phyloP scores from a whole-genome alignment of 2,329 filamentous ascomycete genomes.

The Penicillium glabrum region DNA sequence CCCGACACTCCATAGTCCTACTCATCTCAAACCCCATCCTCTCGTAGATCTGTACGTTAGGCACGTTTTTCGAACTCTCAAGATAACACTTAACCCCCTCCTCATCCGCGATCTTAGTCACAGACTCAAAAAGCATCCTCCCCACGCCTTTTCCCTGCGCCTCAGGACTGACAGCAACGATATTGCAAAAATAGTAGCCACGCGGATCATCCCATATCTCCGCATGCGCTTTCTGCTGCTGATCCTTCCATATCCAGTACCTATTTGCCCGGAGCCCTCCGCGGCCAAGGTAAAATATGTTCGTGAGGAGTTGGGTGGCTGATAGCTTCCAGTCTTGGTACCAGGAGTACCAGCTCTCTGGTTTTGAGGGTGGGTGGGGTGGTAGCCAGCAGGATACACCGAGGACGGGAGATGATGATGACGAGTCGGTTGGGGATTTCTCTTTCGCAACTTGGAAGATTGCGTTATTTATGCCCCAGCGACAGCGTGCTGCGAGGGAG shows the following conservation, averaged over 20 bases:
- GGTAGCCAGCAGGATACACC: slow-evolving; percentile 75
- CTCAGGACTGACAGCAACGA: slow-evolving; percentile 68
- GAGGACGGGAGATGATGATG: slow-evolving; percentile 51
- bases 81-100: slow-evolving; percentile 68
- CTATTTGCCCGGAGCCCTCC: slow-evolving; percentile 66
- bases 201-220: slow-evolving; percentile 65
- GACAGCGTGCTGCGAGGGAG: slow-evolving; percentile 65
- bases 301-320: slow-evolving; percentile 64
- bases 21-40: slow-evolving; percentile 66
- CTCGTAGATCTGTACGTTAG: slow-evolving; percentile 71
- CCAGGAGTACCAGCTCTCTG: slow-evolving; percentile 65
- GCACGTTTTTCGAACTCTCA: slow-evolving; percentile 66
- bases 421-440: slow-evolving; percentile 26
- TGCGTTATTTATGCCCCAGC: slow-evolving; percentile 71
- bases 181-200: slow-evolving; percentile 79
- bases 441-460: slow-evolving; percentile 72
- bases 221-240: slow-evolving; percentile 62
- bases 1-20: slow-evolving; percentile 67
- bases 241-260: slow-evolving; percentile 74
- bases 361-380: slow-evolving; percentile 51
- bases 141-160: slow-evolving; percentile 68
- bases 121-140: slow-evolving; percentile 61
- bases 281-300: slow-evolving; percentile 62
- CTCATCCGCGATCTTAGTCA: slow-evolving; percentile 63
- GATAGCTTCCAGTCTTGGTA: slow-evolving; percentile 64